A percentile compares a stretch with the other conserved stretches of the same genome.
These are phyloP conservation scores for Hansenula sp. DNA, from an alignment of 1,139 yeast species.

Conservation along the genomic window DNA sequence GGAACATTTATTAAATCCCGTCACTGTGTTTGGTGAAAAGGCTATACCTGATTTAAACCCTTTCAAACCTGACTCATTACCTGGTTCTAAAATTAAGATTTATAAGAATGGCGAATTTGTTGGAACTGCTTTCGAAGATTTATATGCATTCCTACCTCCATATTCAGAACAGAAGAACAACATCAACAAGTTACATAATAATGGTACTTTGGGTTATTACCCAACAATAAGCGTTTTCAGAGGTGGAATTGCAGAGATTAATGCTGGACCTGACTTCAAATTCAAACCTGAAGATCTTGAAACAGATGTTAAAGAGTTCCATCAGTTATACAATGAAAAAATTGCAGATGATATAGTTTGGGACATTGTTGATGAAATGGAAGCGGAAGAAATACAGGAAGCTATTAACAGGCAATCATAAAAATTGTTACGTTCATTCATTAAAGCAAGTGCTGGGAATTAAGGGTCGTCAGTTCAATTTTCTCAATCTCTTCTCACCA, in stretches of 20 bases:
- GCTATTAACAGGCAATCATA: conserved; percentile 7
- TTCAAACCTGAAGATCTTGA: conserved; percentile 36
- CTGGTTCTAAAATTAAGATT: conserved; percentile 57
- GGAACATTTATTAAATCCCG: conserved; percentile 75
- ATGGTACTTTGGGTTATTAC: conserved; percentile 84
- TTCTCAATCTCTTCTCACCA: conserved; percentile 8
- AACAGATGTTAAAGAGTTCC: conserved; percentile 41
- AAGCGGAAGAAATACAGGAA: conserved; percentile 42
- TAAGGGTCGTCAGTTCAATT: not conserved
- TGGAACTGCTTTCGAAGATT: conserved; percentile 63
- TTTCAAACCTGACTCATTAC: conserved; percentile 41
- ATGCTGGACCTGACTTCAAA: conserved; percentile 66
- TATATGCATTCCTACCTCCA: conserved; percentile 81
- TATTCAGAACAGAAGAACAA: conserved; percentile 45
- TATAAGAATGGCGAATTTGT: conserved; percentile 72
- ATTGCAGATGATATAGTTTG: conserved; percentile 79
- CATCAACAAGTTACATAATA: conserved; percentile 51
- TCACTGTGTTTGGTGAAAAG: conserved; percentile 64
- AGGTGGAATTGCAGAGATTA: conserved; percentile 71
- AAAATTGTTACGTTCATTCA: too few species aligned
- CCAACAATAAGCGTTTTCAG: conserved; percentile 85
- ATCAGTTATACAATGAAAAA: conserved; percentile 61
- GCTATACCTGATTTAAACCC: conserved; percentile 41
- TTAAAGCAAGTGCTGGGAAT: too few species aligned
- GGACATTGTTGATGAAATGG: conserved; percentile 85